A percentile compares a stretch with the other conserved stretches of the same genome.
Conservation (phyloP, 768 basidiomycete species). For the Mycena rosella region DNA sequence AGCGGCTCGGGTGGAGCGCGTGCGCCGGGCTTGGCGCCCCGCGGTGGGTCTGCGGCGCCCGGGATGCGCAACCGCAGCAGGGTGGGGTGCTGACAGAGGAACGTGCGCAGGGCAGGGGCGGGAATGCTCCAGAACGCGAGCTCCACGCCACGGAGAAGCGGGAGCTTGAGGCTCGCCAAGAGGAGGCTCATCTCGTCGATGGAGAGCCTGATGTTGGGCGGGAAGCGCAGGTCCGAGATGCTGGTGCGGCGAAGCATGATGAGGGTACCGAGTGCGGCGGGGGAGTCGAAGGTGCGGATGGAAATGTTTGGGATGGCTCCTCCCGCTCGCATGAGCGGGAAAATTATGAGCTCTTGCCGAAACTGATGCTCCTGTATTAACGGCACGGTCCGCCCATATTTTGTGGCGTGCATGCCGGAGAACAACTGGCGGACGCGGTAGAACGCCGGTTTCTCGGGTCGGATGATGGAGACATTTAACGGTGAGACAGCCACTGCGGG, state of each 20-base stretch:
- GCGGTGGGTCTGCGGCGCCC: neutral
- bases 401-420: neutral
- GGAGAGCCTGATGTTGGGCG: conserved; percentile 4
- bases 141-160: conserved; percentile 8
- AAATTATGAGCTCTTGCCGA: neutral
- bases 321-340: conserved; percentile 1
- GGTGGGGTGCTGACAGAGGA: conserved; percentile 16
- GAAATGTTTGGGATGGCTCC: conserved; percentile 12
- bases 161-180: neutral
- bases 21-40: neutral
- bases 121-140: neutral
- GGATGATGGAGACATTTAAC: conserved; percentile 3
- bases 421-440: neutral
- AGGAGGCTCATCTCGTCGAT: conserved; percentile 1
- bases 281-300: conserved; percentile 14
- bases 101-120: neutral
- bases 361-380: conserved; percentile 1
- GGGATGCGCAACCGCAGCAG: neutral
- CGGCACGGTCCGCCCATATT: neutral
- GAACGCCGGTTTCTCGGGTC: conserved; percentile 2
- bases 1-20: neutral
- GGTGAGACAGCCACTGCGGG: conserved; percentile 7
- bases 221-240: conserved; percentile 9
- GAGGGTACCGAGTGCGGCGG: conserved; percentile 1
- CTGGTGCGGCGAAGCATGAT: conserved; percentile 1